Evolutionary conservation across 345 rosid species (phyloP).

Genomic region (Eucalyptus guilfoylei): DNA sequence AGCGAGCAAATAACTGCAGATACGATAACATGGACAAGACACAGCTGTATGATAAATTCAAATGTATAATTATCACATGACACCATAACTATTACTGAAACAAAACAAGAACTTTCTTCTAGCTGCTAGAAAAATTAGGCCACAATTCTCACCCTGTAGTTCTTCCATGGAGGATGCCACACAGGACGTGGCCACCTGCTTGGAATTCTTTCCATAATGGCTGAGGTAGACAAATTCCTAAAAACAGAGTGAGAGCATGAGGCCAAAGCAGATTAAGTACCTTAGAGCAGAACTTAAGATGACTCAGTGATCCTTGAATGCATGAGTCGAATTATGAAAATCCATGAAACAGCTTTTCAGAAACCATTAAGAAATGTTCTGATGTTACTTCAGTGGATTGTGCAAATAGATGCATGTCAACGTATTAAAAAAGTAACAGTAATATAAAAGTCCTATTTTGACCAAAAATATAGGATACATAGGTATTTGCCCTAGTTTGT

Average conservation of each 20-base stretch:
- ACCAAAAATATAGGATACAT: too few species aligned
- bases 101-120: not conserved
- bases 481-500: too few species aligned
- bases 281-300: not conserved
- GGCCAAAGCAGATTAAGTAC: not conserved
- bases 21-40: not conserved
- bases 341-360: not conserved
- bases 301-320: not conserved
- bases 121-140: not conserved
- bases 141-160: slow-evolving; percentile 62
- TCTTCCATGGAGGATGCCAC: slow-evolving; percentile 99
- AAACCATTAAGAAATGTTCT: not conserved
- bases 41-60: not conserved
- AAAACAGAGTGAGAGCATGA: not conserved
- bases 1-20: not conserved
- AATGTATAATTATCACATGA: not conserved
- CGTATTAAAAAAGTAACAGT: too few species aligned
- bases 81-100: not conserved
- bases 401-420: too few species aligned
- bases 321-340: not conserved
- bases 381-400: too few species aligned
- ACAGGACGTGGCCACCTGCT: slow-evolving; percentile 96
- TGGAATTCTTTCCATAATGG: slow-evolving; percentile 89
- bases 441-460: too few species aligned
- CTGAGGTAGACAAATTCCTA: slow-evolving; percentile 75